A percentile compares a stretch with the other conserved stretches of the same genome.
Conservation (phyloP, 306 rosid genomes). For the Bauhinia variegata region DNA sequence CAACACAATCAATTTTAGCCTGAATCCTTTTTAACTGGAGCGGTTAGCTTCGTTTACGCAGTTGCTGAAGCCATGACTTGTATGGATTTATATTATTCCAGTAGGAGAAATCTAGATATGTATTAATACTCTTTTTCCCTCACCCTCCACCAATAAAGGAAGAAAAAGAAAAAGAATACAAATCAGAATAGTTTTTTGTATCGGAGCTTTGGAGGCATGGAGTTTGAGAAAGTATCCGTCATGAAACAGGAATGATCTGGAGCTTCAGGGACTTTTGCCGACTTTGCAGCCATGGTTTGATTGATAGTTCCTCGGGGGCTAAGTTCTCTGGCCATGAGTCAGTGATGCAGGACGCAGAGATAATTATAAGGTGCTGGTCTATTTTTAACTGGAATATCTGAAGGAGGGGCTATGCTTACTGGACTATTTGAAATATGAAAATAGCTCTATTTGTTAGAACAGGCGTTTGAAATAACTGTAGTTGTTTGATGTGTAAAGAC, state of each 20-base stretch:
- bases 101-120: neutral
- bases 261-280: slow-evolving; percentile 9
- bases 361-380: neutral
- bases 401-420: too few relatives aligned
- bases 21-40: slow-evolving; percentile 22
- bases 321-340: neutral
- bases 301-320: neutral
- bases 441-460: neutral
- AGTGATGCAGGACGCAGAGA: neutral
- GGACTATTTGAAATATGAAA: neutral
- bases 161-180: neutral
- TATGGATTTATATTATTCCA: slow-evolving; percentile 6
- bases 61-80: slow-evolving; percentile 28
- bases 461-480: neutral
- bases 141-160: neutral
- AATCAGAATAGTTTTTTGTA: slow-evolving; percentile 8
- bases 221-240: slow-evolving; percentile 2
- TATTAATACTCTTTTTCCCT: too few relatives aligned
- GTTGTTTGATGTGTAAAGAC: neutral
- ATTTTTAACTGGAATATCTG: neutral
- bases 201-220: slow-evolving; percentile 27
- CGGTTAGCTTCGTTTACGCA: slow-evolving; percentile 14
- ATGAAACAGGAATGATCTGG: neutral
- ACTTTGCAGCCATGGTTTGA: neutral
- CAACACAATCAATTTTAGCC: slow-evolving; percentile 46